phyloP scores from a whole-genome alignment of 1,284 basidiomycete genomes.

The Cutaneotrichosporon sp. region DNA sequence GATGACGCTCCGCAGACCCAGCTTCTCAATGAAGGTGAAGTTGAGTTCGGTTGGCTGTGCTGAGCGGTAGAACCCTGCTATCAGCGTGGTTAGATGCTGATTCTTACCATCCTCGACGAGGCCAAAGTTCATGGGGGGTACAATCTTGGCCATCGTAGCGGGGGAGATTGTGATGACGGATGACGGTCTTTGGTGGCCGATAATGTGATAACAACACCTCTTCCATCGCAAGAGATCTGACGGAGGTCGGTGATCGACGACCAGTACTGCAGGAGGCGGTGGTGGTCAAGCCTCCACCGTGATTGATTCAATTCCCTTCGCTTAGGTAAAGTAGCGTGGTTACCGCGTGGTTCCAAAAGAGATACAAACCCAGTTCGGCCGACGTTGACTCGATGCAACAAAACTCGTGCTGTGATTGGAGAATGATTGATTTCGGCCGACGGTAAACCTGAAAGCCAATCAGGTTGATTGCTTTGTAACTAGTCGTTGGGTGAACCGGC shows the following conservation, averaged over 20 bases:
- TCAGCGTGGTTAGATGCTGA: slow-evolving; percentile 1
- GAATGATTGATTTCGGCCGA: no score
- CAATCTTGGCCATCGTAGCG: slow-evolving; percentile 43
- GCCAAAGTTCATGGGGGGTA: slow-evolving; percentile 54
- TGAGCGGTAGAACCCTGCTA: slow-evolving; percentile 51
- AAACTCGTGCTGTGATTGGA: no score
- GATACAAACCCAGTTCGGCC: not conserved
- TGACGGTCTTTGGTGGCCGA: not conserved
- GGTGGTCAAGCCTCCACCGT: not conserved
- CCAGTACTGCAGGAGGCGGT: not conserved
- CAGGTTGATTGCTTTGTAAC: no score
- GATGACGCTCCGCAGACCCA: slow-evolving; percentile 51
- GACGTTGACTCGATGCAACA: not conserved
- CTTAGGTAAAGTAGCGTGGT: no score
- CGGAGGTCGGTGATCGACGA: not conserved
- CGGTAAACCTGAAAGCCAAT: no score
- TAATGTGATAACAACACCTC: no score
- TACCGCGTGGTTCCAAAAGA: no score
- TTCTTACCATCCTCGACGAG: slow-evolving; percentile 52
- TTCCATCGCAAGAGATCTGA: no score
- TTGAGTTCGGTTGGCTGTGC: slow-evolving; percentile 55
- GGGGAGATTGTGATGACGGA: not conserved
- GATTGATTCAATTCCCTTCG: no score
- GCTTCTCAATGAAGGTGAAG: slow-evolving; percentile 54
- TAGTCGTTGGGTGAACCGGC: no score